A percentile compares a stretch with the other conserved stretches of the same genome.
These are phyloP conservation scores for Vicia villosa DNA, from an alignment of 306 rosid genomes.

Conservation along the genomic window DNA sequence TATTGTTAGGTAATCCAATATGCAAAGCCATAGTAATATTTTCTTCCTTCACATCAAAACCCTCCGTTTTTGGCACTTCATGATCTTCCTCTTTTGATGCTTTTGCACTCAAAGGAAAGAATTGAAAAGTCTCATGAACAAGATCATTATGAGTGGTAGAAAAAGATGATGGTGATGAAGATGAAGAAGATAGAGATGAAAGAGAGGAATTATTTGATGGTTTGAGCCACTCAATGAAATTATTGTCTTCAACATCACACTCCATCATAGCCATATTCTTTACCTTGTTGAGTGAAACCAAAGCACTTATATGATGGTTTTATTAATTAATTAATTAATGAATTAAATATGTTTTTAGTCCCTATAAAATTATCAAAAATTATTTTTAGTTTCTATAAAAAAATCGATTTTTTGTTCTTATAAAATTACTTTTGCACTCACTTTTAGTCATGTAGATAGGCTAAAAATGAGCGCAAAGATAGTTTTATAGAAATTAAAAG, in stretches of 20 bases:
- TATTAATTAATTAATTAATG: conserved; percentile 30
- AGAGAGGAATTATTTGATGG: conserved; percentile 49
- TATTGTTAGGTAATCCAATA: conserved; percentile 73
- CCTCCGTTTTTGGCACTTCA: conserved; percentile 38
- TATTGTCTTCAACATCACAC: conserved; percentile 48
- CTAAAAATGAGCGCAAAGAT: too few species aligned
- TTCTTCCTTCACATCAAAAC: conserved; percentile 56
- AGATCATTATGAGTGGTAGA: conserved; percentile 9
- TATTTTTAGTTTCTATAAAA: too few species aligned
- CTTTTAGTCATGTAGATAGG: too few species aligned
- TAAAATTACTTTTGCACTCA: too few species aligned
- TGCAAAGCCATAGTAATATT: conserved; percentile 69
- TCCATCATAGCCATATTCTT: conserved; percentile 65
- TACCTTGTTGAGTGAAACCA: conserved; percentile 38
- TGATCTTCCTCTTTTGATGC: conserved; percentile 43
- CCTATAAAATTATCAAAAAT: too few species aligned
- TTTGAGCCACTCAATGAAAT: conserved; percentile 93
- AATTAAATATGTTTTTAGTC: too few species aligned
- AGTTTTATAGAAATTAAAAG: too few species aligned
- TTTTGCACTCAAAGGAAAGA: conserved; percentile 61
- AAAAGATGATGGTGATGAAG: conserved; percentile 7
- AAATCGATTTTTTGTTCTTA: too few species aligned
- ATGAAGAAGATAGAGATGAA: conserved; percentile 37
- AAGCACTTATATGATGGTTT: conserved; percentile 47
- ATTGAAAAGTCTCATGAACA: conserved; percentile 49